Evolutionary conservation across 495 filamentous ascomycete species (phyloP), one percentile per base, ranked within the genome.

Genomic region (Cairneyella variabilis): DNA sequence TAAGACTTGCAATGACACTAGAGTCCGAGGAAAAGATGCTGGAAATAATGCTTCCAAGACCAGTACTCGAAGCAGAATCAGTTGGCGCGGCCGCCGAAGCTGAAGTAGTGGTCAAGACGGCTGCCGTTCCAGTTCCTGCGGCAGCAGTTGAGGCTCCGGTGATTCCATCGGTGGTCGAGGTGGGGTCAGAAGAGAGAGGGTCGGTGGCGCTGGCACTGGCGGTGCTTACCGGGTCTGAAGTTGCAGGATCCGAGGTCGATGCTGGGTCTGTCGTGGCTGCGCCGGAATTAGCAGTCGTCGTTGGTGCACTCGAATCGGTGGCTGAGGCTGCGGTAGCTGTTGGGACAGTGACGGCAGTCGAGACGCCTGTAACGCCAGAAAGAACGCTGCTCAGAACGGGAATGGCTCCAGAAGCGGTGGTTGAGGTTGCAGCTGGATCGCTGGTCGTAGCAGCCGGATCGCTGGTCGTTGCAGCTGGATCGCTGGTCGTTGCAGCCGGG

Each of bases 11-110:
- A 22, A 18, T 18, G 9, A 18, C 39, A 2, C 18, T 18, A 3
- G 48, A 12, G 1, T 20, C 34, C n/a, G n/a, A n/a, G n/a, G n/a
- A n/a, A 12, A 60, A 8, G 53, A 49, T 54, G 39, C 30, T 54
- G 43, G 61, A 47, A 47, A 54, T 26, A 48, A 61, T 46, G 36
- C 51, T 36, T 34, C 48, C 54, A 57, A 61, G 46, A 51, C 49
- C 58, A 22, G 54, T 64, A 14, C 22, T 27, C 7, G 23, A 36
- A 14, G 60, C 36, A 16, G 30, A 46, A 6, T 42, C 46, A 17
- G 42, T 20, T 2, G 43, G 1, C 12, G 41, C 68, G 0, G 63
- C 64, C 17, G 65, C 60, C 11, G 42, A 20, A n/a, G 17, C 1
- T 11, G 22, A 32, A 43, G 37, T 32, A 20, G 20, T 2, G 17